Evolutionary conservation across 352 stramenopile species (phyloP), one percentile per base, ranked within the genome.

Genomic region (Phytophthora litchii): DNA sequence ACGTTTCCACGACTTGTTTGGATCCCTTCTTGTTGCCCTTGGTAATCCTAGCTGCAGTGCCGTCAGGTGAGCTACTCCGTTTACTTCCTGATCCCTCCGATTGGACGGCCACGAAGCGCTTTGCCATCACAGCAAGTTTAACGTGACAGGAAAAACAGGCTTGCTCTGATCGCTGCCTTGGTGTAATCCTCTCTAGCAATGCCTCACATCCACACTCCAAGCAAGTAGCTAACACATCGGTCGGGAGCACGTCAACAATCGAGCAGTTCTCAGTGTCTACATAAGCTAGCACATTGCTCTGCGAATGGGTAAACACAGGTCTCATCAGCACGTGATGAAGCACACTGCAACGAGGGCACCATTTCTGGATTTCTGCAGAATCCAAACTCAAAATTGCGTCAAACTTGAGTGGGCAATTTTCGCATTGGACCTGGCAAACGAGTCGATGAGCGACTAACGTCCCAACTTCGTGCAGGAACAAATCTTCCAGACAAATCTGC

Each of bases 381-480:
- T 83, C 62, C 13, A 95, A 71, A 5, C 63, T 70, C 11, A 95
- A 43, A 10, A 54, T 62, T 0, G 76, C 74, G 36, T 91, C 80
- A 56, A 95, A 92, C 44, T 79, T 78, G 19, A 92, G 71, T 1
- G 86, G 86, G 20, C 86, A 95, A 38, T 93, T 83, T 17, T 46
- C 53, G 43, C 86, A 95, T 51, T 87, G 80, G 25, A 91, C 53
- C 48, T 91, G 79, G 43, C 76, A 89, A 16, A 83, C 60, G 9
- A 92, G 44, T 12, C 66, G 71, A 59, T 93, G 83, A 16, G 74
- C 67, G 21, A 91, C 66, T 27, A 93, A 61, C n/a, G 83, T 95
- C 19, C 85, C 86, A 38, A 92, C 75, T 62, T 90, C 59, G 53
- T 93, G 72, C 17, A 95, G 63, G 54, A 95, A 93, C 13, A 95